Conservation (phyloP, 805 yeast species). For the Saccharomycopsis schoenii region DNA sequence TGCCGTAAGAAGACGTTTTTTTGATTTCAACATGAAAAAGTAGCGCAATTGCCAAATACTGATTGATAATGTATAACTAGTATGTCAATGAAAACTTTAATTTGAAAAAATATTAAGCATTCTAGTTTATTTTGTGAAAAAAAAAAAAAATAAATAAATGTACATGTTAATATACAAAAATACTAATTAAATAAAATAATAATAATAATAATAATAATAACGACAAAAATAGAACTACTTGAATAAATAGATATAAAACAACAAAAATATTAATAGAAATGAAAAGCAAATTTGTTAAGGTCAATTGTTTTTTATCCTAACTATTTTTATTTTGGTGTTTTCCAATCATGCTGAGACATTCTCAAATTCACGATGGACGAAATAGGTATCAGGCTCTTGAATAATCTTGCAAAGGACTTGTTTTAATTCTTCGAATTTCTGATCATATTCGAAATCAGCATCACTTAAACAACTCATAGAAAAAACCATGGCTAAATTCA, state of each 20-base stretch:
- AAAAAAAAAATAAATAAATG: no score
- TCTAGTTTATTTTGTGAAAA: no score
- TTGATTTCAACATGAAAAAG: no score
- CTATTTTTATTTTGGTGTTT: neutral
- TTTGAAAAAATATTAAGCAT: no score
- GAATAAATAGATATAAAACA: neutral
- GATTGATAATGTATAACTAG: no score
- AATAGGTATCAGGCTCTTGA: conserved; percentile 28
- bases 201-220: no score
- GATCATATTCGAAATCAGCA: conserved; percentile 32
- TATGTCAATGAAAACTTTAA: no score
- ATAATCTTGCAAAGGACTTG: conserved; percentile 41
- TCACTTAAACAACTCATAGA: conserved; percentile 44
- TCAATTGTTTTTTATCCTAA: neutral
- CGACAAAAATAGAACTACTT: no score
- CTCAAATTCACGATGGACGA: conserved; percentile 6
- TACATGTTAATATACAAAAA: no score
- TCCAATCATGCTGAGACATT: neutral
- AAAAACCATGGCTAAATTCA: conserved; percentile 85
- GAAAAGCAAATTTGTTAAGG: neutral
- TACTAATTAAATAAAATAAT: no score
- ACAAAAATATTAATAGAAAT: neutral
- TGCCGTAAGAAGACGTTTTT: no score
- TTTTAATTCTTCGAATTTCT: conserved; percentile 43
- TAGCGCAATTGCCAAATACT: no score